phyloP scores from a whole-genome alignment of 257 asterid species.

The Linaria vulgaris region DNA sequence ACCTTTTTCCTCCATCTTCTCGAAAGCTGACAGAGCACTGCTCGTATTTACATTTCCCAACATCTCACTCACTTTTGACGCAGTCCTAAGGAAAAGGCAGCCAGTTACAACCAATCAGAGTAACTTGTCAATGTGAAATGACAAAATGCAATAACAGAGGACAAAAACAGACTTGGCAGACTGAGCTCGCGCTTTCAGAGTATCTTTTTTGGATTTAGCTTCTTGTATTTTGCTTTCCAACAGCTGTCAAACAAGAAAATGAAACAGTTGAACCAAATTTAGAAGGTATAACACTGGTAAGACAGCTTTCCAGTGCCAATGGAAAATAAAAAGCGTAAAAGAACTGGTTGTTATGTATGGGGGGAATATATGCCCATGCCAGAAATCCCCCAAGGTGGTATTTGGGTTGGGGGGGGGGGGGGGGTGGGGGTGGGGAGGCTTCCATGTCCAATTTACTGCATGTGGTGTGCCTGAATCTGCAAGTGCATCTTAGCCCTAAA shows the following conservation, averaged over 20 bases:
- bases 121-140: conserved; percentile 20
- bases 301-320: conserved; percentile 1
- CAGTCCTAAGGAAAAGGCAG: conserved; percentile 61
- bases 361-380: no score
- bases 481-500: conserved; percentile 45
- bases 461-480: conserved; percentile 2
- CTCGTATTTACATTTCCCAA: conserved; percentile 95
- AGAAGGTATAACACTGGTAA: conserved; percentile 13
- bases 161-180: conserved; percentile 81
- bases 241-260: conserved; percentile 48
- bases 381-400: no score
- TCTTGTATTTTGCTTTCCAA: conserved; percentile 98
- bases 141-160: conserved; percentile 21
- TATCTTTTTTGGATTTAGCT: conserved; percentile 93
- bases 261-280: conserved; percentile 12
- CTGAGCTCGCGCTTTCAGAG: conserved; percentile 97
- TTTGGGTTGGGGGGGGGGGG: no score
- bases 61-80: conserved; percentile 94
- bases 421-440: no score
- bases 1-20: conserved; percentile 99
- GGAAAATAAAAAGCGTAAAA: conserved; percentile 7
- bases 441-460: no score
- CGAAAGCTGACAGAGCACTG: conserved; percentile 96
- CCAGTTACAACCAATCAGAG: conserved; percentile 21
- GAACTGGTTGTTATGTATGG: conserved; percentile 3